phyloP scores from a whole-genome alignment of 192 early-diverging fungal genomes.

The Coemansia biformis region DNA sequence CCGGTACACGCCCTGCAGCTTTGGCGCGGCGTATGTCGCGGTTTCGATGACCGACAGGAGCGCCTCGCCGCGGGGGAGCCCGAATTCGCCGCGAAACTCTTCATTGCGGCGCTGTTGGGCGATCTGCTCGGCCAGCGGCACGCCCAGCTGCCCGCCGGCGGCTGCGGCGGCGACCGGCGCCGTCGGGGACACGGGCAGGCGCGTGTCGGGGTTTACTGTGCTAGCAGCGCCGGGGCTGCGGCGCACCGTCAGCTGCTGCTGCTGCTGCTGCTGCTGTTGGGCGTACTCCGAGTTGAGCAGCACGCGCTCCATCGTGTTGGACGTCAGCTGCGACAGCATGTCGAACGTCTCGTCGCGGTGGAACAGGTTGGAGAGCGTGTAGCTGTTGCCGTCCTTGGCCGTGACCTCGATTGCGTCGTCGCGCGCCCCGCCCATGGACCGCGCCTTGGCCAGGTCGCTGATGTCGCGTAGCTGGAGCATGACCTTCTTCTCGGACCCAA shows the following conservation, averaged over 20 bases:
- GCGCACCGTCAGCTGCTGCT: constrained; percentile 3
- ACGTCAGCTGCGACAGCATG: constrained; percentile 84
- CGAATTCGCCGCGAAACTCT: constrained; percentile 70
- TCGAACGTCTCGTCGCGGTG: constrained; percentile 95
- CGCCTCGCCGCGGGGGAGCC: constrained; percentile 69
- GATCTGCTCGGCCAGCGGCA: constrained; percentile 54
- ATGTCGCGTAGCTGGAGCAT: constrained; percentile 90
- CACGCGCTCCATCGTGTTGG: constrained; percentile 79
- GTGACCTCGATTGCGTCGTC: constrained; percentile 82
- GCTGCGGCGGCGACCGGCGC: not conserved
- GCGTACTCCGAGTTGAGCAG: constrained; percentile 70
- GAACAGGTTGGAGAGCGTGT: constrained; percentile 92
- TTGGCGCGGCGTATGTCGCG: constrained; percentile 54
- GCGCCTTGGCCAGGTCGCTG: constrained; percentile 79
- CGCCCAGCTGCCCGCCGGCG: not conserved
- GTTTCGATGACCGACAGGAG: constrained; percentile 54
- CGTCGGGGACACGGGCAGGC: too few relatives aligned
- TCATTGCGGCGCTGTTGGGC: constrained; percentile 73
- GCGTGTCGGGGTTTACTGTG: constrained; percentile 18
- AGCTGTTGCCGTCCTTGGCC: constrained; percentile 73
- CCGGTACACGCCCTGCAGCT: constrained; percentile 29
- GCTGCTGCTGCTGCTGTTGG: constrained; percentile 8
- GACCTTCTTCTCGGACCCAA: constrained; percentile 89
- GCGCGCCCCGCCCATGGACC: constrained; percentile 85
- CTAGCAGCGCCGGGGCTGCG: constrained; percentile 11